Conservation (phyloP, 805 yeast species). For the Cyberlindnera subsufficiens region DNA sequence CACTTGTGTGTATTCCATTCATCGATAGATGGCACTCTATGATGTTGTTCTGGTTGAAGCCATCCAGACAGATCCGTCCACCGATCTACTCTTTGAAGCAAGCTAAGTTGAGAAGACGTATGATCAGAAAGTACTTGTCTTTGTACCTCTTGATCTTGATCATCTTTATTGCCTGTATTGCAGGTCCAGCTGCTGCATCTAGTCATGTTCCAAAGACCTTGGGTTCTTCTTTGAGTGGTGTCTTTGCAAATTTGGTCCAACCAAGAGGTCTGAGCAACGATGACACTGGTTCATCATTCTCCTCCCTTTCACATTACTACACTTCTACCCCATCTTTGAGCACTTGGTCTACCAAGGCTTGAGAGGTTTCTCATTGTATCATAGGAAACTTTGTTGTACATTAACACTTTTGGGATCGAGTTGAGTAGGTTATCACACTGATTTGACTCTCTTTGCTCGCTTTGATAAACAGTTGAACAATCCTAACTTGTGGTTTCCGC, state of each 20-base stretch:
- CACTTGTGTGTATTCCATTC: constrained; percentile 77
- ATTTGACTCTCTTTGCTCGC: background rate
- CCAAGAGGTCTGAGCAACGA: constrained; percentile 78
- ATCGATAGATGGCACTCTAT: constrained; percentile 97
- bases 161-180: constrained; percentile 69
- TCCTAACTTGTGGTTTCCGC: background rate
- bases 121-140: constrained; percentile 89
- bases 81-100: constrained; percentile 96
- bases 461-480: background rate
- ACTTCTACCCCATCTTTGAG: constrained; percentile 46
- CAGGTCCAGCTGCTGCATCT: constrained; percentile 89
- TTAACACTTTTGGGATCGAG: background rate
- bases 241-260: constrained; percentile 71
- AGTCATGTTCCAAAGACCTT: constrained; percentile 37
- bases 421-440: background rate
- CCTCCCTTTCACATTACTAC: constrained; percentile 33
- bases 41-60: constrained; percentile 98
- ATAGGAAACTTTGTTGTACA: background rate
- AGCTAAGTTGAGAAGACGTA: constrained; percentile 92
- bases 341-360: constrained; percentile 53
- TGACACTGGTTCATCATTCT: constrained; percentile 61
- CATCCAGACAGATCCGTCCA: constrained; percentile 94
- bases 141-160: constrained; percentile 68
- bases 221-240: constrained; percentile 29
- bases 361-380: background rate